phyloP scores from a whole-genome alignment of 176 grass and related monocot genomes.

The Cocos nucifera region DNA sequence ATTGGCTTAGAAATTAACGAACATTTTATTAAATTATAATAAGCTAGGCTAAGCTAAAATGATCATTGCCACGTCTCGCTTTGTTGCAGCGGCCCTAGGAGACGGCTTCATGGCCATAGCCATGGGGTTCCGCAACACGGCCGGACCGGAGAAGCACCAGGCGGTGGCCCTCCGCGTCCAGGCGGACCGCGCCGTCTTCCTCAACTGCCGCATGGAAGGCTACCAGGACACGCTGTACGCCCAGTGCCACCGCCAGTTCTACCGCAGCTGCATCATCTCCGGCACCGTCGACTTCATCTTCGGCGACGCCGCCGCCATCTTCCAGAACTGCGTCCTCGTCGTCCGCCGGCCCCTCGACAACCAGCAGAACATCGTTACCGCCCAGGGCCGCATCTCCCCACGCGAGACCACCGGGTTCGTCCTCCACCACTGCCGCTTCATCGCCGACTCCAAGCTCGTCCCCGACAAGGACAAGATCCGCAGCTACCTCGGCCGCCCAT shows the following conservation, averaged over 20 bases:
- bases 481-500: conserved; percentile 62
- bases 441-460: conserved; percentile 31
- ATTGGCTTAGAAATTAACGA: no score
- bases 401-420: conserved; percentile 84
- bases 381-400: conserved; percentile 58
- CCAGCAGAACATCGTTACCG: conserved; percentile 85
- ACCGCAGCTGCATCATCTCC: conserved; percentile 69
- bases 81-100: conserved; percentile 34
- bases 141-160: conserved; percentile 69
- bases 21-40: no score
- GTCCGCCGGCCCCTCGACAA: conserved; percentile 62
- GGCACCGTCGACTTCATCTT: conserved; percentile 94
- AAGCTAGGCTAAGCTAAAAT: no score
- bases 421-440: conserved; percentile 69
- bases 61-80: background rate
- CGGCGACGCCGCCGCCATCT: conserved; percentile 73
- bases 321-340: conserved; percentile 76
- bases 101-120: conserved; percentile 76
- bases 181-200: conserved; percentile 73
- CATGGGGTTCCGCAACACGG: conserved; percentile 84
- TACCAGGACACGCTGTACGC: conserved; percentile 97
- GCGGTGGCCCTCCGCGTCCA: conserved; percentile 73
- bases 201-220: conserved; percentile 77
- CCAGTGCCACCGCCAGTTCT: conserved; percentile 75
- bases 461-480: conserved; percentile 21